A percentile compares a stretch with the other conserved stretches of the same genome.
Conservation (phyloP, 345 rosid species). For the Mercurialis annua region DNA sequence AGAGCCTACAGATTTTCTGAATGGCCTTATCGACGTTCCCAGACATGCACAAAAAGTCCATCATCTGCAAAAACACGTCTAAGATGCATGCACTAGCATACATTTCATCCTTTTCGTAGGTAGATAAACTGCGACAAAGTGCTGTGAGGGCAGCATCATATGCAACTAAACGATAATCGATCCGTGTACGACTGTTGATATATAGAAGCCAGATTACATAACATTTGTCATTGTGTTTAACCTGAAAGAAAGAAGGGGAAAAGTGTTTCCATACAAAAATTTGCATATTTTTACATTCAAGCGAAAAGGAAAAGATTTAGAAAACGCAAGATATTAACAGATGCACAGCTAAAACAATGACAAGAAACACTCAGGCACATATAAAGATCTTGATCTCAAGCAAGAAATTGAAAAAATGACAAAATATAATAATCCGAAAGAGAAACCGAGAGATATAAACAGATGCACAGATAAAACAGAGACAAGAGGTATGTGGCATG, state of each 20-base stretch:
- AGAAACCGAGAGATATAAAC: too few relatives aligned
- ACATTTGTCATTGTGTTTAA: slow-evolving; percentile 55
- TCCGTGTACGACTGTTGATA: slow-evolving; percentile 72
- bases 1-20: slow-evolving; percentile 44
- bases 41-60: slow-evolving; percentile 71
- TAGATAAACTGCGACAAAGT: slow-evolving; percentile 47
- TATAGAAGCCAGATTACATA: slow-evolving; percentile 88
- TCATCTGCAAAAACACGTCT: slow-evolving; percentile 87
- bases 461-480: too few relatives aligned
- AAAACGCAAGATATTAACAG: not conserved
- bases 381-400: too few relatives aligned
- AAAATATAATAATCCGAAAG: too few relatives aligned
- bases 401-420: too few relatives aligned
- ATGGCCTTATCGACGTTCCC: slow-evolving; percentile 65
- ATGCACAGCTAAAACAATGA: not conserved
- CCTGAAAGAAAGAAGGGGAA: slow-evolving; percentile 49
- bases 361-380: not conserved
- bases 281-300: slow-evolving; percentile 14
- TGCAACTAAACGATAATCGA: slow-evolving; percentile 64
- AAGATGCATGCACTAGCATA: slow-evolving; percentile 76
- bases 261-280: slow-evolving; percentile 41
- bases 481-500: too few relatives aligned
- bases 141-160: slow-evolving; percentile 66
- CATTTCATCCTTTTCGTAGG: slow-evolving; percentile 34
- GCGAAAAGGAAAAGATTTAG: not conserved